Conservation (phyloP, 139 green algal genomes). For the Nannochloris sp. region DNA sequence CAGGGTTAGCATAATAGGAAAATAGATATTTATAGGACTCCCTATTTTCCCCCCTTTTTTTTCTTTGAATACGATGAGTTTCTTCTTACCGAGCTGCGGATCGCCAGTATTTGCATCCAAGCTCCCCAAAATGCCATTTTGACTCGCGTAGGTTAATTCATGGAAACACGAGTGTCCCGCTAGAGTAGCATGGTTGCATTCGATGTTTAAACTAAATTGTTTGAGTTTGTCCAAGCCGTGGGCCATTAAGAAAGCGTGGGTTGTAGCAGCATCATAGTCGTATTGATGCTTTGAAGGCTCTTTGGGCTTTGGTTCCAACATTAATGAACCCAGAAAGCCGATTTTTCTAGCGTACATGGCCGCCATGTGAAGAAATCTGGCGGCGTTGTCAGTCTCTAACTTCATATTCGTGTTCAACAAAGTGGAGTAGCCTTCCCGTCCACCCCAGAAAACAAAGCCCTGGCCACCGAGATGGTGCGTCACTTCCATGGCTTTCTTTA, state of each 20-base stretch:
- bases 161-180: slow-evolving; percentile 38
- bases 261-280: slow-evolving; percentile 63
- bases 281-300: slow-evolving; percentile 69
- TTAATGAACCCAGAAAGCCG: slow-evolving; percentile 45
- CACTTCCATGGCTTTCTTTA: slow-evolving; percentile 54
- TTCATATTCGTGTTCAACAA: slow-evolving; percentile 68
- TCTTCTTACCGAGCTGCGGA: slow-evolving; percentile 34
- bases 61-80: no score
- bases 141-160: slow-evolving; percentile 28
- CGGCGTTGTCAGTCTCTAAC: slow-evolving; percentile 54
- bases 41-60: no score
- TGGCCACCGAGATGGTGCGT: slow-evolving; percentile 40
- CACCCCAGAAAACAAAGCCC: slow-evolving; percentile 73
- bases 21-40: no score
- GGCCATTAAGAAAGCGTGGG: slow-evolving; percentile 42
- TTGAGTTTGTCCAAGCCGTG: slow-evolving; percentile 43
- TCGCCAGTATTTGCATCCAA: slow-evolving; percentile 70
- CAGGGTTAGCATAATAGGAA: no score
- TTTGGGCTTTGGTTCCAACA: slow-evolving; percentile 72
- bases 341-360: not conserved
- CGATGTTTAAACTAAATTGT: slow-evolving; percentile 70
- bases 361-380: slow-evolving; percentile 43
- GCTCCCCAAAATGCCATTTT: slow-evolving; percentile 49
- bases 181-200: slow-evolving; percentile 80
- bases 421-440: slow-evolving; percentile 63